Conservation (phyloP, 2,329 filamentous ascomycete species). For the Ophiostoma perfectum region DNA sequence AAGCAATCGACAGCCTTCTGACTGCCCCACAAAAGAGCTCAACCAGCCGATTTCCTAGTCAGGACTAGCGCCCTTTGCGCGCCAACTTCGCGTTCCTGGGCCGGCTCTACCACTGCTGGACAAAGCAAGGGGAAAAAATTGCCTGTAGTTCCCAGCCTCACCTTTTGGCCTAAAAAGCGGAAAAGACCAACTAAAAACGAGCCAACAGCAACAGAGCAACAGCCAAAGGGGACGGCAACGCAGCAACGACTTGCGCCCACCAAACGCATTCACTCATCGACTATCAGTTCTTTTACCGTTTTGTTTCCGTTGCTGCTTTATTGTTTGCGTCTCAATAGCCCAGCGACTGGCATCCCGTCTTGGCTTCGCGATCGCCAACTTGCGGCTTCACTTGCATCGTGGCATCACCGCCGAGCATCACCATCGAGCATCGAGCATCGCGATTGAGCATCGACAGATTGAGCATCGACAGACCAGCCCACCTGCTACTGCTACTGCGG, state of each 20-base stretch:
- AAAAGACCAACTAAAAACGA: slow-evolving; percentile 11
- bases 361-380: slow-evolving; percentile 7
- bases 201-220: slow-evolving; percentile 3
- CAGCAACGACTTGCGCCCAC: neutral
- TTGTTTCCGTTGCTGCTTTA: neutral
- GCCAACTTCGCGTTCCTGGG: slow-evolving; percentile 29
- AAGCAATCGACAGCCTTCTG: neutral
- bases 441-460: neutral
- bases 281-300: neutral
- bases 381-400: slow-evolving; percentile 8
- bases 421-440: too few relatives aligned
- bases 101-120: neutral
- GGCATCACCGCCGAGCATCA: neutral
- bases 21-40: slow-evolving; percentile 20
- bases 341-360: slow-evolving; percentile 12
- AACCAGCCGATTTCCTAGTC: slow-evolving; percentile 16
- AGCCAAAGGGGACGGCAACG: slow-evolving; percentile 3
- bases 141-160: slow-evolving; percentile 19
- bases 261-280: neutral
- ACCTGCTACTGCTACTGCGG: neutral
- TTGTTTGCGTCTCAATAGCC: neutral
- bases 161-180: slow-evolving; percentile 10
- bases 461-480: neutral
- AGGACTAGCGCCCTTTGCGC: slow-evolving; percentile 30
- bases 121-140: slow-evolving; percentile 23